Conservation (phyloP, 2,329 filamentous ascomycete genomes). For the Curvularia spicifera region DNA sequence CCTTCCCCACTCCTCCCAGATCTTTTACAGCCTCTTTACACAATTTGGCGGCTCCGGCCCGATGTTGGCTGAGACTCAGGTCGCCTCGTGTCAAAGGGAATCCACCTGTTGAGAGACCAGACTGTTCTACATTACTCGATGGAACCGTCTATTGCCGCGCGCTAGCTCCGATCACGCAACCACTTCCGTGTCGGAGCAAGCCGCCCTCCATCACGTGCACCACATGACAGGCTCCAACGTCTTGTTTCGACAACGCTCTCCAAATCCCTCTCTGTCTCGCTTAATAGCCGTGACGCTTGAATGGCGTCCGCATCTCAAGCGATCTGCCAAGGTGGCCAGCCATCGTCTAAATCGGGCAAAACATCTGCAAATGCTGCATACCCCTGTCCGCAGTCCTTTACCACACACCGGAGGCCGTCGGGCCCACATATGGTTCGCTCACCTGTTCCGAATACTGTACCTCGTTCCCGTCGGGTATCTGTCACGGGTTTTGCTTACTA, state of each 20-base stretch:
- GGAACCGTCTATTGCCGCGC: slow-evolving; percentile 14
- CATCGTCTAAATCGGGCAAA: slow-evolving; percentile 27
- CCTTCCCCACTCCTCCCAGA: slow-evolving; percentile 32
- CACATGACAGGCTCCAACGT: neutral
- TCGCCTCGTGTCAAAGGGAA: slow-evolving; percentile 29
- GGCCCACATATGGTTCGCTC: slow-evolving; percentile 10
- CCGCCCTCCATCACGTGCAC: slow-evolving; percentile 15
- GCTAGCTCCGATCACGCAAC: slow-evolving; percentile 15
- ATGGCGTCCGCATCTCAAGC: slow-evolving; percentile 11
- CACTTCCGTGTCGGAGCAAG: slow-evolving; percentile 16
- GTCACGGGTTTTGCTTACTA: slow-evolving; percentile 15
- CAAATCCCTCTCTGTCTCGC: slow-evolving; percentile 37
- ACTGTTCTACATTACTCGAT: slow-evolving; percentile 37
- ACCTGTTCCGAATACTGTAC: slow-evolving; percentile 6
- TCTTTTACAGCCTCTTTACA: slow-evolving; percentile 32
- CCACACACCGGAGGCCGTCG: slow-evolving; percentile 1
- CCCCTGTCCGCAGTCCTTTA: slow-evolving; percentile 3
- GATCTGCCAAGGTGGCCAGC: slow-evolving; percentile 13
- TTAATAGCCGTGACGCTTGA: slow-evolving; percentile 24
- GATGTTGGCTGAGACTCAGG: slow-evolving; percentile 22
- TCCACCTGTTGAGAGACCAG: slow-evolving; percentile 42
- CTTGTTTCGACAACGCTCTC: slow-evolving; percentile 20
- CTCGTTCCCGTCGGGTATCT: slow-evolving; percentile 8
- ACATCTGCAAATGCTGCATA: slow-evolving; percentile 30
- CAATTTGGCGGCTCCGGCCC: slow-evolving; percentile 27